Percentiles rank a stretch among this genome's conserved stretches.
phyloP scores from a whole-genome alignment of 2,329 filamentous ascomycete genomes.

The Endothia cerciana region DNA sequence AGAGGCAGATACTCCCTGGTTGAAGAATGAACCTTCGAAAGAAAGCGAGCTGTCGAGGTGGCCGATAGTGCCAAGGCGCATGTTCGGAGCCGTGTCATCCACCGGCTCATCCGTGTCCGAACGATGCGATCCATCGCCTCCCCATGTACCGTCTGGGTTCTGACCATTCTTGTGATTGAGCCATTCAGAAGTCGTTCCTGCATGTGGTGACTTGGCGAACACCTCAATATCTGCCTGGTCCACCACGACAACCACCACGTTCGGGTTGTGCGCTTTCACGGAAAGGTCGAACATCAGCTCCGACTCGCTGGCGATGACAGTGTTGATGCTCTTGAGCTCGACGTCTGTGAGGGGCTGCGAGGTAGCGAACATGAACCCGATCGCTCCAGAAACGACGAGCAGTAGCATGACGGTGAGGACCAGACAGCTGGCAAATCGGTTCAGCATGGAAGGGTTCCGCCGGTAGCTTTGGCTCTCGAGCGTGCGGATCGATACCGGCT shows the following conservation, averaged over 20 bases:
- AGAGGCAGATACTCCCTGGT: conserved; percentile 71
- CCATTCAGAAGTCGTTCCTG: conserved; percentile 63
- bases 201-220: conserved; percentile 91
- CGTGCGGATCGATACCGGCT: conserved; percentile 62
- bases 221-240: conserved; percentile 87
- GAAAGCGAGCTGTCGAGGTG: conserved; percentile 85
- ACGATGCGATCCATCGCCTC: conserved; percentile 29
- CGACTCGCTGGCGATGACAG: conserved; percentile 90
- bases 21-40: conserved; percentile 89
- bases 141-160: conserved; percentile 41
- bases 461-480: conserved; percentile 74
- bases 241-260: conserved; percentile 85
- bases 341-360: conserved; percentile 85
- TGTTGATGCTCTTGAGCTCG: conserved; percentile 77
- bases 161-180: conserved; percentile 57
- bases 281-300: conserved; percentile 93
- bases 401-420: conserved; percentile 82
- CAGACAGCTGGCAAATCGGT: conserved; percentile 82
- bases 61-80: conserved; percentile 88
- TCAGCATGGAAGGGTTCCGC: conserved; percentile 64
- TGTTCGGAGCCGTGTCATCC: conserved; percentile 75
- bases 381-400: conserved; percentile 80
- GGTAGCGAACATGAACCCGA: conserved; percentile 88
- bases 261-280: conserved; percentile 88
- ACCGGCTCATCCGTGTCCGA: conserved; percentile 50